Base-by-base conservation (phyloP, 768 basidiomycete genomes). In the Saitozyma sp. region DNA sequence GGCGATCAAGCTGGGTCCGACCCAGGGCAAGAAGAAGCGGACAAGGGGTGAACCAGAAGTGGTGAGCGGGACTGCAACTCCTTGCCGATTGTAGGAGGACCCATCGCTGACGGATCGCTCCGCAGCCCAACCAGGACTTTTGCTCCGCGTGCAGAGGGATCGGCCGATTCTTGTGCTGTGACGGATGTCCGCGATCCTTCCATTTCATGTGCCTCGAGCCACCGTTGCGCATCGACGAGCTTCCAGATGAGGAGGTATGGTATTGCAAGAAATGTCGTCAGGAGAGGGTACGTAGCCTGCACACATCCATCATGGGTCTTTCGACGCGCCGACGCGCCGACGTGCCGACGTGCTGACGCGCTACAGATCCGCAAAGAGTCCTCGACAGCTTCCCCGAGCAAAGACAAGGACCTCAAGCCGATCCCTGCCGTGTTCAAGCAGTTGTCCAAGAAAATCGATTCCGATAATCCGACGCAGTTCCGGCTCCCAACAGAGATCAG, bases 161-260 rank as follows among this genome's bases (percentile, higher is more conserved):
- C 67, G 95, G 95, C 53, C 86, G 89, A 50, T 84, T 98, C 64
- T 86, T 99, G 17, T 98, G 96, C 78, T 99, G 96, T 79, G 96
- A 98, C 79, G 93, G 94, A 17, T 99, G 96, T 78, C 91, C 95
- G 42, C 83, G 89, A 66, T 92, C 93, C 8, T 99, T 96, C 79
- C 96, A 99, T 81, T 87, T 98, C 63, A 88, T 89, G 85, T 99
- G 96, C 79, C 84, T 99, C 67, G 90, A 99, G 79, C 96, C 96
- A 57, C 96, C 96, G 19, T 85, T 97, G 83, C 90, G 93, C 65
- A 83, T 87, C 54, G 84, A 89, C 64, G 92, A 96, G 79, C 86
- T 96, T 50, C 89, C 90, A 11, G 89, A 91, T 9, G 80, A 82
- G 59, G 76, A 76, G 50, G 63, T 62, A 3, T 83, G 82, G 82